Base-by-base conservation (phyloP, 2,329 filamentous ascomycete genomes). In the Microdochium bolleyi region DNA sequence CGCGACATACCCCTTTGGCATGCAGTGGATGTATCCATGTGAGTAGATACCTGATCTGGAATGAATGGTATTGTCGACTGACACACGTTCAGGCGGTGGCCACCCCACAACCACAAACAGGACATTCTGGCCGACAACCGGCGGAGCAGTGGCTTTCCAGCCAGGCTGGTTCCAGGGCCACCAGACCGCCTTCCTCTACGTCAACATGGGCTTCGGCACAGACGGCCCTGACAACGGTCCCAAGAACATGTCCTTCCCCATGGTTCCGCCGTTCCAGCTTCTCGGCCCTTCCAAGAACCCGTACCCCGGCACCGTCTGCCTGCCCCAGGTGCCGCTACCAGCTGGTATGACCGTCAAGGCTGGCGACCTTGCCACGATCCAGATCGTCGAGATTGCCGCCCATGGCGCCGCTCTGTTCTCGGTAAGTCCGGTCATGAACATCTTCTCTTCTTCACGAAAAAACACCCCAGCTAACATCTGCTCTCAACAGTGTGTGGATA, bases 21-120 rank as follows among this genome's bases (percentile, higher is more conserved):
- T 94, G 88, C 88, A 95, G 74, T 96, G 91, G 91, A 84, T 85
- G 67, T 96, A 95, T 75, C 91, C 92, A 70, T 96, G 91, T 96
- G 76, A 73, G 41, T 46, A 7, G 13, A n/a, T n/a, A n/a, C 37
- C 7, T 5, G 19, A 41, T 7, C 37, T 7, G 10, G n/a, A n/a
- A n/a, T 10, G 11, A 41, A 10, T 41, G 37, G 7, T 14, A 38
- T 19, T 38, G 7, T 38, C 13, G 51, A 48, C 55, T 25, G 53
- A 53, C 62, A 27, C 58, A 57, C 13, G 11, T 11, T 5, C 62
- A 96, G 92, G 92, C 67, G 94, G 94, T 54, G 94, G 94, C 56
- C 84, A 92, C 74, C 75, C 77, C 49, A 80, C 82, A 37, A 88
- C 89, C 0, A 78, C 71, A 48, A 97, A 99, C 73, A 84, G 92